phyloP scores from a whole-genome alignment of 2,329 filamentous ascomycete species.

The Fusarium sp. region DNA sequence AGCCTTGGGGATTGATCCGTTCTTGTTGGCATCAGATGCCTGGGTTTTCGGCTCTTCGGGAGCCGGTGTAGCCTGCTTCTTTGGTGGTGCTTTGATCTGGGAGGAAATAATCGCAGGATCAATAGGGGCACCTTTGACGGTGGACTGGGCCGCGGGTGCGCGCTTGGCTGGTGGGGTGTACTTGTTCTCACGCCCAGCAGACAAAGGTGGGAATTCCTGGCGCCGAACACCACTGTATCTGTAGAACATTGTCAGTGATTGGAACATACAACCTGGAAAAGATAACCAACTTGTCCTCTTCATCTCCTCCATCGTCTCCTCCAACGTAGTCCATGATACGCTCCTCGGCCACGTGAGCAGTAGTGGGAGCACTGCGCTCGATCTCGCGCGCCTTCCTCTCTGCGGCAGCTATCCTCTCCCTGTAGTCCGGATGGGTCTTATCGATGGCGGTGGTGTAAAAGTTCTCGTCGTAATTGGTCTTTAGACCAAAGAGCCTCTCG shows the following conservation, averaged over 20 bases:
- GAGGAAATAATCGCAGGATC: slow-evolving; percentile 93
- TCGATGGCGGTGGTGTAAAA: slow-evolving; percentile 95
- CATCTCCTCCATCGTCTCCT: slow-evolving; percentile 75
- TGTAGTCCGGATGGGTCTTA: slow-evolving; percentile 84
- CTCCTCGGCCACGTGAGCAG: slow-evolving; percentile 91
- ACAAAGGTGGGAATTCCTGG: slow-evolving; percentile 77
- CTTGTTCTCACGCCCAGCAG: slow-evolving; percentile 68
- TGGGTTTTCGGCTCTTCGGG: slow-evolving; percentile 47
- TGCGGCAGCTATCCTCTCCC: slow-evolving; percentile 80
- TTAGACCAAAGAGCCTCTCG: slow-evolving; percentile 86
- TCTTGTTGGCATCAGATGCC: slow-evolving; percentile 49
- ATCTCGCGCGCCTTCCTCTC: slow-evolving; percentile 92
- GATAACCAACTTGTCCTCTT: slow-evolving; percentile 85
- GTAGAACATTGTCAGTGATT: slow-evolving; percentile 40
- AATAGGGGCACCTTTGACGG: slow-evolving; percentile 80
- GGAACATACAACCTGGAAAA: background rate
- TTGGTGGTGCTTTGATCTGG: slow-evolving; percentile 70
- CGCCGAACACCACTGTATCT: slow-evolving; percentile 94
- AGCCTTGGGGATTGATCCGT: slow-evolving; percentile 49
- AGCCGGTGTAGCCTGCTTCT: slow-evolving; percentile 51
- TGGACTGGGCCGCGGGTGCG: slow-evolving; percentile 79
- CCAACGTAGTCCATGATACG: slow-evolving; percentile 77
- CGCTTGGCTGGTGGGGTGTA: slow-evolving; percentile 93
- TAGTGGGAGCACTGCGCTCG: slow-evolving; percentile 78
- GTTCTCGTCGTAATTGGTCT: slow-evolving; percentile 92